Evolutionary conservation across 2,329 filamentous ascomycete species (phyloP).

Genomic region (Neopestalotiopsis clavispora): DNA sequence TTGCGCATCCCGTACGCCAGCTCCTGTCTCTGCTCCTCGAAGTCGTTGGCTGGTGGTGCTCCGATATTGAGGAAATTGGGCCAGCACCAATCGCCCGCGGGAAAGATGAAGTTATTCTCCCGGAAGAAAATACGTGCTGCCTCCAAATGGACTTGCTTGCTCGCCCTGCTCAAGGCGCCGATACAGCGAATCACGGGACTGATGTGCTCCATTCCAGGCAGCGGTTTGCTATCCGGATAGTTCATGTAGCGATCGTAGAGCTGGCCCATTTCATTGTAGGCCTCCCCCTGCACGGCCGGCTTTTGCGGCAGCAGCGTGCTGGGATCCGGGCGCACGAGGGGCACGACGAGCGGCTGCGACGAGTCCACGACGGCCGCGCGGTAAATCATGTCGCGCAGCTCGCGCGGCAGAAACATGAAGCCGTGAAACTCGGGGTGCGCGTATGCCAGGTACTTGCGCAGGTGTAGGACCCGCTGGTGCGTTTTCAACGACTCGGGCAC

Average conservation of each 20-base stretch:
- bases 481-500: too few species aligned
- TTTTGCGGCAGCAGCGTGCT: too few species aligned
- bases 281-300: background rate
- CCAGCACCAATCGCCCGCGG: background rate
- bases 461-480: too few species aligned
- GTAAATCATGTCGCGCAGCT: background rate
- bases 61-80: background rate
- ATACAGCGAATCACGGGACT: too few species aligned
- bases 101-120: constrained; percentile 1
- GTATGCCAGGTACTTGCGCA: too few species aligned
- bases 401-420: constrained; percentile 1
- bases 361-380: background rate
- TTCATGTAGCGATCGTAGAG: background rate
- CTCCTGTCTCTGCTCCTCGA: background rate
- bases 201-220: too few species aligned
- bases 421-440: background rate
- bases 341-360: background rate
- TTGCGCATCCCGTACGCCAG: background rate
- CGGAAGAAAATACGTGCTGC: background rate
- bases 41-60: background rate
- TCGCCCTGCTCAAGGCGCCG: background rate
- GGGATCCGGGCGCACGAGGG: too few species aligned
- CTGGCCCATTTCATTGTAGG: background rate
- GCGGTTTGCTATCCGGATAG: too few species aligned
- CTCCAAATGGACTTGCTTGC: background rate